phyloP scores from a whole-genome alignment of 345 rosid species.

The Sonneratia caseolaris region DNA sequence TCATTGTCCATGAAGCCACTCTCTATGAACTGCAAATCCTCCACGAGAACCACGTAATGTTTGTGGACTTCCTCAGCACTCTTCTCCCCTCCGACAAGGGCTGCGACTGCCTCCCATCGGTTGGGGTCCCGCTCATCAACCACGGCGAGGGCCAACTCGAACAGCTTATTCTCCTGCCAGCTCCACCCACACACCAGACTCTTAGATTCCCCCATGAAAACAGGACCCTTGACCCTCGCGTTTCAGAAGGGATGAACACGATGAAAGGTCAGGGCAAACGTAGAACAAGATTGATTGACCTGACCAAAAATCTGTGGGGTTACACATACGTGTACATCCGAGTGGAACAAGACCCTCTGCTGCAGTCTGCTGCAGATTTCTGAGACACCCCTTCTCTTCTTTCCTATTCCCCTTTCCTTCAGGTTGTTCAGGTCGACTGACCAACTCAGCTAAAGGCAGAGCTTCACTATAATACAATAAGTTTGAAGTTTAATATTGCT shows the following conservation, averaged over 20 bases:
- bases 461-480: neutral
- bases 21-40: conserved; percentile 56
- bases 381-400: too few relatives aligned
- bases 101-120: conserved; percentile 56
- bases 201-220: conserved; percentile 25
- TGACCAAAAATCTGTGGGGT: neutral
- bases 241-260: neutral
- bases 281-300: neutral
- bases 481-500: neutral
- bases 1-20: conserved; percentile 47
- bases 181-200: conserved; percentile 42
- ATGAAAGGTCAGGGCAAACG: neutral
- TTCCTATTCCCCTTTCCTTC: neutral
- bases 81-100: conserved; percentile 53
- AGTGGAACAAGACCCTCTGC: neutral
- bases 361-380: neutral
- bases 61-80: conserved; percentile 49
- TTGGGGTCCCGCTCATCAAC: conserved; percentile 50
- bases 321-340: neutral
- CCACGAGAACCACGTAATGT: conserved; percentile 48
- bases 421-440: neutral
- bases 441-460: neutral
- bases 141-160: conserved; percentile 58
- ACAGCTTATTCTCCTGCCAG: conserved; percentile 74
- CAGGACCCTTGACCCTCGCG: neutral